Evolutionary conservation across 176 grass and related monocot species (phyloP).

Genomic region (Hsuehochloa calcarea): DNA sequence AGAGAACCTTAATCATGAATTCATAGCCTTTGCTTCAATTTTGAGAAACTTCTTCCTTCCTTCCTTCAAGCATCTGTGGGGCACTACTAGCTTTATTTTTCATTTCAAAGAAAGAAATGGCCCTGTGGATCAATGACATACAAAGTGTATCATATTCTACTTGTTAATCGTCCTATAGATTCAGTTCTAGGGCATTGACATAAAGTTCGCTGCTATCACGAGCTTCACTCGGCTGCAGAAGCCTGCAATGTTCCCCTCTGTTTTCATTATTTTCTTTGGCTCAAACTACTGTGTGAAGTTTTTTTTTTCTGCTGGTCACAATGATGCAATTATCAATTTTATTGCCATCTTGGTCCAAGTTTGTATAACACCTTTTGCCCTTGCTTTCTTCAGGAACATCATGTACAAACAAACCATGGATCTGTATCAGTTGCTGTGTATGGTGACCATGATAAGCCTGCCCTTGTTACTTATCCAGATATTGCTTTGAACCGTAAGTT

Average conservation of each 20-base stretch:
- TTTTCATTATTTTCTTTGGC: conserved; percentile 10
- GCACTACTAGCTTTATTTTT: background rate
- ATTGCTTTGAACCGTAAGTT: conserved; percentile 76
- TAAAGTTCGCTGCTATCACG: background rate
- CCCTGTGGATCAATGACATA: background rate
- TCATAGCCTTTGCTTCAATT: conserved; percentile 25
- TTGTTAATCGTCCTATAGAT: conserved; percentile 7
- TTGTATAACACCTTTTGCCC: background rate
- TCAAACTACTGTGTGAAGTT: background rate
- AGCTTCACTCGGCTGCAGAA: background rate
- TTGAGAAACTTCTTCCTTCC: background rate
- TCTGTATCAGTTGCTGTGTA: conserved; percentile 78
- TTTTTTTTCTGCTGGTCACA: background rate
- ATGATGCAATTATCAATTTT: background rate
- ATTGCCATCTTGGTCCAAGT: background rate
- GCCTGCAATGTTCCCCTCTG: background rate
- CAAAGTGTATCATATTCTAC: background rate
- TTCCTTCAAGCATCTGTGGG: conserved; percentile 10
- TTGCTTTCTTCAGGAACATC: conserved; percentile 70
- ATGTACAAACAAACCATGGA: conserved; percentile 89
- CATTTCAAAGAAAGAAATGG: conserved; percentile 1
- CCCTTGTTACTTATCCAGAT: conserved; percentile 87
- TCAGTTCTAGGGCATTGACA: background rate
- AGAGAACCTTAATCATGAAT: background rate
- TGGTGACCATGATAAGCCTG: conserved; percentile 78